Evolutionary conservation across 495 filamentous ascomycete species (phyloP).

Genomic region (Neurospora tetraspora): DNA sequence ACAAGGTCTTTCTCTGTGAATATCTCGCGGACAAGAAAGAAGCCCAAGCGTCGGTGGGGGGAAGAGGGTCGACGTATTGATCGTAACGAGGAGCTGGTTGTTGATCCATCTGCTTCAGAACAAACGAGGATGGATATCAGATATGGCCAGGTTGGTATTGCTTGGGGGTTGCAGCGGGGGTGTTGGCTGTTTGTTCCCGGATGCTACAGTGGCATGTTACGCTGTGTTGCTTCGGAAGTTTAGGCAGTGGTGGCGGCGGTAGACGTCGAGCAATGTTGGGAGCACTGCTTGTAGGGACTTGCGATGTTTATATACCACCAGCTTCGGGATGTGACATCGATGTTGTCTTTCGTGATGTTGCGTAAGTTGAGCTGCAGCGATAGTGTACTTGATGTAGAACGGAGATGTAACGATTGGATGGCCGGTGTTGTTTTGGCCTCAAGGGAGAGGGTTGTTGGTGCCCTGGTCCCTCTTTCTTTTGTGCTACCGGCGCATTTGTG

Average conservation of each 20-base stretch:
- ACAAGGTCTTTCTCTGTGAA: slow-evolving; percentile 11
- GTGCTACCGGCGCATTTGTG: neutral
- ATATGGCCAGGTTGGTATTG: neutral
- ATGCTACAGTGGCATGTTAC: neutral
- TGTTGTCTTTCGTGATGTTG: neutral
- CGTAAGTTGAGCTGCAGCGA: neutral
- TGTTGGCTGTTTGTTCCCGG: neutral
- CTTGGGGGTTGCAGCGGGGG: neutral
- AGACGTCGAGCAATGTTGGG: neutral
- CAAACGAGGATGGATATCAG: too few species aligned
- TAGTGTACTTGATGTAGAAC: neutral
- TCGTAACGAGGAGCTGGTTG: slow-evolving; percentile 1
- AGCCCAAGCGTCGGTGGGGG: slow-evolving; percentile 16
- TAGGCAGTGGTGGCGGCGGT: neutral
- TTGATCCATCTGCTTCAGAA: neutral
- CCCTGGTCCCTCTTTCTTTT: neutral
- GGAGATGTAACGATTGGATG: neutral
- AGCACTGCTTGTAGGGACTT: neutral
- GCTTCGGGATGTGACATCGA: neutral
- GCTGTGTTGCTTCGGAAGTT: neutral
- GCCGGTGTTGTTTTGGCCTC: neutral
- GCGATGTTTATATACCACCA: neutral
- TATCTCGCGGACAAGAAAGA: slow-evolving; percentile 13
- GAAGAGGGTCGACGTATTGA: slow-evolving; percentile 16
- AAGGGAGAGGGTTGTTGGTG: neutral